Base-by-base conservation (phyloP, 2,329 filamentous ascomycete genomes). In the Cytospora paraplurivora region DNA sequence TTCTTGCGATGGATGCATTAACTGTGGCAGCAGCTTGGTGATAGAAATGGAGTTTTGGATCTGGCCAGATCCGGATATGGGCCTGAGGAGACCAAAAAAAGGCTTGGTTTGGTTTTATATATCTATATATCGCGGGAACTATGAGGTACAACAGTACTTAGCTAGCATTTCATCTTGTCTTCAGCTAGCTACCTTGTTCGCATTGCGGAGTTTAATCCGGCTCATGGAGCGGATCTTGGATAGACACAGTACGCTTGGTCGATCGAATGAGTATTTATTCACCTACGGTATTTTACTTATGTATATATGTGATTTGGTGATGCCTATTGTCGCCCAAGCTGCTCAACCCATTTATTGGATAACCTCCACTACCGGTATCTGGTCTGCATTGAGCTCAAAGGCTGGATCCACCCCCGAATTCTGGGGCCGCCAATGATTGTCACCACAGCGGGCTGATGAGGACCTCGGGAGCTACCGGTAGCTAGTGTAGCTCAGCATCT, bases 11-110 rank as follows among this genome's bases (percentile, higher is more conserved):
- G 21, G 37, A 34, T 35, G 17, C 8, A 37, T 37, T 15, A 51
- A 19, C 33, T 41, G 37, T 32, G 34, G n/a, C 27, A 52, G 56
- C 41, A 38, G 35, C 19, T 6, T 38, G 58, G 38, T 19, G 50
- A 41, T 55, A 38, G 38, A 55, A 32, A 47, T 21, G 58, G 58
- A 61, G 58, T 61, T 61, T 21, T 59, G 56, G 56, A 51, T 51
- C 38, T 33, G 33, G 38, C 44, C 38, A 38, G 57, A 41, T n/a
- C 19, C 32, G 49, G 34, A 33, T n/a, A 54, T 7, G 50, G 32
- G 35, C 38, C 34, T 38, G 44, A 21, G 44, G n/a, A 47, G 44
- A 47, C 44, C n/a, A 47, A 47, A 47, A 47, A 47, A 47, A 21
- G 44, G 11, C 13, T 47, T 21, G 44, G 44, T 47, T 21, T 47